Evolutionary conservation across 495 filamentous ascomycete species (phyloP).

Genomic region (Massariosphaeria phaeospora): DNA sequence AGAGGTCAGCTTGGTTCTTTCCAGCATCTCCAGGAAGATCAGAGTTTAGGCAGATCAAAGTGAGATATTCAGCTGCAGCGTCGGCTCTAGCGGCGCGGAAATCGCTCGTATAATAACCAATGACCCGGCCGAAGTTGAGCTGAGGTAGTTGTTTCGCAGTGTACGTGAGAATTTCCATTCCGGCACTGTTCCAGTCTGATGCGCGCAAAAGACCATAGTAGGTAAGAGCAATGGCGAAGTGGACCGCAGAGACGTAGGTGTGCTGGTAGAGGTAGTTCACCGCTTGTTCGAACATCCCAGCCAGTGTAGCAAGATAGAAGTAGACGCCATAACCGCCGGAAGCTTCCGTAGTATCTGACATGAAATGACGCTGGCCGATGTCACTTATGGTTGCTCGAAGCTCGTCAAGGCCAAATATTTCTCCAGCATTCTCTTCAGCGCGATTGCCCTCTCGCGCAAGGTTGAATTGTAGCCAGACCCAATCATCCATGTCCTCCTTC

Average conservation of each 20-base stretch:
- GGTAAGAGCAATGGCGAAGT: conserved; percentile 83
- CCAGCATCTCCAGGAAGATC: conserved; percentile 71
- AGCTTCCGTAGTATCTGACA: conserved; percentile 59
- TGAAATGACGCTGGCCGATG: conserved; percentile 85
- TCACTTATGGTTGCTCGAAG: conserved; percentile 77
- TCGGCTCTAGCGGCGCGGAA: conserved; percentile 84
- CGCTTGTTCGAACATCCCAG: conserved; percentile 93
- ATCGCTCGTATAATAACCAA: conserved; percentile 91
- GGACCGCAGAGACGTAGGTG: conserved; percentile 84
- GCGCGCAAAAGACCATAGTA: conserved; percentile 91
- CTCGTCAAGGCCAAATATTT: conserved; percentile 82
- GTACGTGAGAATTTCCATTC: conserved; percentile 65
- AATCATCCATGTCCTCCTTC: conserved; percentile 79
- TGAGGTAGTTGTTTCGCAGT: conserved; percentile 76
- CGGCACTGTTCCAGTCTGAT: conserved; percentile 62
- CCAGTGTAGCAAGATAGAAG: conserved; percentile 85
- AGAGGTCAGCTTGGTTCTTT: conserved; percentile 71
- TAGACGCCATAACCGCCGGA: conserved; percentile 78
- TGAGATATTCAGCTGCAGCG: conserved; percentile 88
- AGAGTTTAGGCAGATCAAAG: conserved; percentile 84
- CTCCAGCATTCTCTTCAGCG: conserved; percentile 74
- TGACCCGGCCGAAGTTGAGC: conserved; percentile 87
- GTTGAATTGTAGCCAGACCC: conserved; percentile 94
- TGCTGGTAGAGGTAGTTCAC: conserved; percentile 83
- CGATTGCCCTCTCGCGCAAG: conserved; percentile 84